Evolutionary conservation across 306 rosid genomes (phyloP).

Genomic region (Cicer cuneatum): DNA sequence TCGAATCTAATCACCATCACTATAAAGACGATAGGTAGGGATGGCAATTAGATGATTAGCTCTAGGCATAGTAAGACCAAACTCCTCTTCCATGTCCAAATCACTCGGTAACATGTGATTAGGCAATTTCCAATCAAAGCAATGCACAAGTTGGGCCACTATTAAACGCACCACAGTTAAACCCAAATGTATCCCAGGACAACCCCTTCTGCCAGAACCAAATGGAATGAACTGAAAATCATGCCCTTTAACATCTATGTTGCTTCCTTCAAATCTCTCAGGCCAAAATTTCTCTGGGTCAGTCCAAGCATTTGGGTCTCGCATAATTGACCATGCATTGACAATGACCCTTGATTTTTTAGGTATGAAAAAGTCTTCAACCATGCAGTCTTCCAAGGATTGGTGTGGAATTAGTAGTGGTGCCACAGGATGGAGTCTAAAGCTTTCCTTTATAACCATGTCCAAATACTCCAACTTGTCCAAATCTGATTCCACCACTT

Average conservation of each 20-base stretch:
- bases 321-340: constrained; percentile 51
- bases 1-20: not conserved
- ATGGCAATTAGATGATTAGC: constrained; percentile 37
- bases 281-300: constrained; percentile 51
- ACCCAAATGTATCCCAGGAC: constrained; percentile 49
- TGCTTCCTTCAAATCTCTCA: constrained; percentile 49
- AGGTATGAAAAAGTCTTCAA: constrained; percentile 61
- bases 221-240: constrained; percentile 52
- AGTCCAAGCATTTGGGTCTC: constrained; percentile 45
- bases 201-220: constrained; percentile 50
- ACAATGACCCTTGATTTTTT: constrained; percentile 42
- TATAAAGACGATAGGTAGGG: constrained; percentile 32
- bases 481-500: constrained; percentile 68
- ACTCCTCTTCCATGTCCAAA: constrained; percentile 51
- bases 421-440: constrained; percentile 67
- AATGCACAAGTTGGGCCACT: constrained; percentile 52
- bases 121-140: constrained; percentile 52
- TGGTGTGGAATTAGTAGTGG: constrained; percentile 67
- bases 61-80: constrained; percentile 51
- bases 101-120: constrained; percentile 22
- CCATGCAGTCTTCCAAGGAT: constrained; percentile 56
- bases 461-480: constrained; percentile 51
- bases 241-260: constrained; percentile 41
- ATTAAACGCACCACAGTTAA: constrained; percentile 35
- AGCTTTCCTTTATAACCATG: constrained; percentile 63